phyloP scores from a whole-genome alignment of 768 basidiomycete genomes.

The Boletus bicolor region DNA sequence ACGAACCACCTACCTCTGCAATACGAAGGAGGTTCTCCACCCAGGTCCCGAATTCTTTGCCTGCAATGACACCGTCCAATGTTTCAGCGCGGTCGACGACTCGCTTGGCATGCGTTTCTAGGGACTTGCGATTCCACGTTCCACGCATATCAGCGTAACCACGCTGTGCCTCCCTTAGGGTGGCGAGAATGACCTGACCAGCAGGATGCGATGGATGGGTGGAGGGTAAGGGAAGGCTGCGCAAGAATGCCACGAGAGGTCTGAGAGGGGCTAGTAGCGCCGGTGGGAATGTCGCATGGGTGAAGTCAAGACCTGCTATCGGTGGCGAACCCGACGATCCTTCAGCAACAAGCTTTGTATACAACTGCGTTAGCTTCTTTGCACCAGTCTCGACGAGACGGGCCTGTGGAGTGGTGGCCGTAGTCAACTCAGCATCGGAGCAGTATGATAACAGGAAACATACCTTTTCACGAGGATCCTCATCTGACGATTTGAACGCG shows the following conservation, averaged over 20 bases:
- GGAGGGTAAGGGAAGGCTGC: constrained; percentile 68
- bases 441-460: neutral
- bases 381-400: constrained; percentile 78
- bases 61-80: constrained; percentile 60
- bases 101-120: constrained; percentile 69
- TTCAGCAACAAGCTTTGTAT: constrained; percentile 86
- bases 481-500: constrained; percentile 66
- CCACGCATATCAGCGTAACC: constrained; percentile 89
- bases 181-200: constrained; percentile 56
- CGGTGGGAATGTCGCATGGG: constrained; percentile 52
- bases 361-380: constrained; percentile 77
- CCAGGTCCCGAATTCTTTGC: constrained; percentile 72
- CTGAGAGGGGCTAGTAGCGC: constrained; percentile 50
- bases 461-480: constrained; percentile 55
- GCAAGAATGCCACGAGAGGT: constrained; percentile 67
- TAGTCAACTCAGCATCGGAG: neutral
- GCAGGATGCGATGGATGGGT: constrained; percentile 85
- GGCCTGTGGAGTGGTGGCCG: constrained; percentile 35
- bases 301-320: constrained; percentile 54
- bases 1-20: constrained; percentile 50
- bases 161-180: constrained; percentile 71
- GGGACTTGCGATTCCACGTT: constrained; percentile 68
- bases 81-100: constrained; percentile 70
- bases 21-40: constrained; percentile 61
- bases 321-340: constrained; percentile 75